Evolutionary conservation across 495 filamentous ascomycete genomes (phyloP).

Genomic region (Durotheca rogersii): DNA sequence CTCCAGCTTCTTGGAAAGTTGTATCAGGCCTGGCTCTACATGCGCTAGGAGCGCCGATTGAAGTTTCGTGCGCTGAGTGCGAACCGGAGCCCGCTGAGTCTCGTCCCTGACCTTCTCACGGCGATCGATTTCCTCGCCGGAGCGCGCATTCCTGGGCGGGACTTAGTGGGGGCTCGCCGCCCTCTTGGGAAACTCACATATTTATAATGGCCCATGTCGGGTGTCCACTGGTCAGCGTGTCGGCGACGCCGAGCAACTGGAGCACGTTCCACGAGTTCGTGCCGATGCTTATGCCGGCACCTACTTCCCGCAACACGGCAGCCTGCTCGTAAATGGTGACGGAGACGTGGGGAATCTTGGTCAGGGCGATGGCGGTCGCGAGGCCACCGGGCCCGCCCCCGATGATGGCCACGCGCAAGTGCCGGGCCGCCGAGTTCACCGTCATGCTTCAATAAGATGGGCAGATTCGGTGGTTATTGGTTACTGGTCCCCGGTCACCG

Average conservation of each 20-base stretch:
- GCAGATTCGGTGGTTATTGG: too few relatives aligned
- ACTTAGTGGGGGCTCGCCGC: constrained; percentile 2
- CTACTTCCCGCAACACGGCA: constrained; percentile 47
- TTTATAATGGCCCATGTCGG: constrained; percentile 32
- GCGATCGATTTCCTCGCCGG: constrained; percentile 31
- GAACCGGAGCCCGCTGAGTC: constrained; percentile 23
- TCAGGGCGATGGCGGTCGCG: constrained; percentile 51
- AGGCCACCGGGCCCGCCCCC: constrained; percentile 53
- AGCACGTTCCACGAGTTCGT: constrained; percentile 48
- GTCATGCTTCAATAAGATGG: constrained; percentile 22
- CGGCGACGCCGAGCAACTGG: constrained; percentile 47
- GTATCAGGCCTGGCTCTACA: constrained; percentile 41
- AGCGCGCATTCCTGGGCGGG: constrained; percentile 35
- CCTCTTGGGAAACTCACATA: constrained; percentile 20
- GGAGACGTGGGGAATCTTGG: constrained; percentile 45
- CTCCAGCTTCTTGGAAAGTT: constrained; percentile 43
- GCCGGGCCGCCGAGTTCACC: constrained; percentile 9
- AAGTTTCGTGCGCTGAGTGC: constrained; percentile 44
- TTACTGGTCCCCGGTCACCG: too few relatives aligned
- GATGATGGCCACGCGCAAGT: constrained; percentile 41
- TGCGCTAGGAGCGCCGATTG: constrained; percentile 43
- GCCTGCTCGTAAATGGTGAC: constrained; percentile 53
- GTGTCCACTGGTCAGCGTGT: constrained; percentile 39
- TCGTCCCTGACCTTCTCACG: constrained; percentile 18
- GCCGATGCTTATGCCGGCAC: constrained; percentile 50